These are phyloP conservation scores for Danielozyma ontarioensis DNA, from an alignment of 805 yeast genomes.

Conservation along the genomic window DNA sequence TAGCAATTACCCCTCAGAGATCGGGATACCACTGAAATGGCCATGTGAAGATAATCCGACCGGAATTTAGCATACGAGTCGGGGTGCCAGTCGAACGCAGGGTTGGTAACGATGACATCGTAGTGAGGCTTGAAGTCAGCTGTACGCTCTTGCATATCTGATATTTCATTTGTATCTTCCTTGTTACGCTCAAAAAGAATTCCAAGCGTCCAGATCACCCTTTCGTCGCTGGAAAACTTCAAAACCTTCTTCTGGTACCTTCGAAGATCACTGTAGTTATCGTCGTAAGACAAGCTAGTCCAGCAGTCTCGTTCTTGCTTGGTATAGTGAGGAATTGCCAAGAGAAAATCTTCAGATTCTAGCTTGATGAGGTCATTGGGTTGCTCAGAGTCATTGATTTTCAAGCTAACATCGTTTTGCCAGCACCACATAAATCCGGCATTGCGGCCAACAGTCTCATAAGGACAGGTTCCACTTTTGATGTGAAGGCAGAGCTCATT, in stretches of 20 bases:
- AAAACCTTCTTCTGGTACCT: conserved; percentile 38
- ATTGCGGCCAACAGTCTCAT: conserved; percentile 49
- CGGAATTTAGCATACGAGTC: conserved; percentile 82
- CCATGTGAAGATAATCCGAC: conserved; percentile 70
- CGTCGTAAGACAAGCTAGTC: conserved; percentile 32
- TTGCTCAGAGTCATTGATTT: conserved; percentile 46
- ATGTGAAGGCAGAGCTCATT: conserved; percentile 58
- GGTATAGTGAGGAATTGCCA: conserved; percentile 52
- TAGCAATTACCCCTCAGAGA: conserved; percentile 24
- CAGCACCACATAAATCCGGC: conserved; percentile 65
- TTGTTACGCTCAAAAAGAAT: conserved; percentile 64
- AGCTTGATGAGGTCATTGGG: conserved; percentile 48
- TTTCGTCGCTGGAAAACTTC: conserved; percentile 53
- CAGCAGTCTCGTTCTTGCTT: conserved; percentile 28
- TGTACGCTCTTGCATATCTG: conserved; percentile 40
- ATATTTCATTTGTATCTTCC: conserved; percentile 22
- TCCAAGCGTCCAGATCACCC: conserved; percentile 76
- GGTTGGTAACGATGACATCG: conserved; percentile 56
- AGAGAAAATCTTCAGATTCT: conserved; percentile 50
- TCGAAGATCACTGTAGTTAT: conserved; percentile 11
- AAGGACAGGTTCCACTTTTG: conserved; percentile 57
- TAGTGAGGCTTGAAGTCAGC: conserved; percentile 55
- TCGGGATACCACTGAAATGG: conserved; percentile 33
- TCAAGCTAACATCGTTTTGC: conserved; percentile 48
- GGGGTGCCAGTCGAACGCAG: conserved; percentile 49